These are phyloP conservation scores for Dioszegia hungarica DNA, from an alignment of 768 basidiomycete genomes.

Conservation along the genomic window DNA sequence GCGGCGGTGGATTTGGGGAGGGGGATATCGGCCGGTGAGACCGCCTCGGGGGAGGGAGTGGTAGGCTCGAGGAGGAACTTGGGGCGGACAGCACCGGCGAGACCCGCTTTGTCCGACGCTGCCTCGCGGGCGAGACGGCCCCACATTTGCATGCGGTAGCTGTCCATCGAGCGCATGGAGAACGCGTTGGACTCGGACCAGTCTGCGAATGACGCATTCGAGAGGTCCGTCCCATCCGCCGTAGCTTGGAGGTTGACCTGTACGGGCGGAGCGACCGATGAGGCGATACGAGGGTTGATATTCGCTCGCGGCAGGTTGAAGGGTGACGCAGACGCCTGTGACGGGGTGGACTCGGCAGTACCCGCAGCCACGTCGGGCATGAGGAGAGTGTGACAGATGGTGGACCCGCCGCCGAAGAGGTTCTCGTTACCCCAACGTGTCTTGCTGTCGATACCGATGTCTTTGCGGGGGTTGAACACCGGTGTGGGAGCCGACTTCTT, in stretches of 20 bases:
- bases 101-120: slow-evolving; percentile 35
- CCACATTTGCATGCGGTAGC: slow-evolving; percentile 89
- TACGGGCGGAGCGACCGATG: slow-evolving; percentile 9
- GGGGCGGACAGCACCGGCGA: slow-evolving; percentile 37
- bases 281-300: slow-evolving; percentile 65
- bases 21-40: neutral
- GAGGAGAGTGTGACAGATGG: slow-evolving; percentile 77
- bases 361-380: too few relatives aligned
- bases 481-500: slow-evolving; percentile 17
- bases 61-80: slow-evolving; percentile 42
- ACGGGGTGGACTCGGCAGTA: too few relatives aligned
- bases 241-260: slow-evolving; percentile 38
- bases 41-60: slow-evolving; percentile 1
- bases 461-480: slow-evolving; percentile 49
- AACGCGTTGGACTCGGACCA: slow-evolving; percentile 78
- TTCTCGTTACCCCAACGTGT: slow-evolving; percentile 53
- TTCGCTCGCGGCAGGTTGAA: slow-evolving; percentile 60
- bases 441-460: slow-evolving; percentile 42
- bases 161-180: slow-evolving; percentile 79
- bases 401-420: slow-evolving; percentile 55
- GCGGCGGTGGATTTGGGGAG: too few relatives aligned
- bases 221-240: slow-evolving; percentile 47
- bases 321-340: slow-evolving; percentile 8
- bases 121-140: slow-evolving; percentile 77
- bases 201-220: slow-evolving; percentile 60